Base-by-base conservation (phyloP, 176 grass and related monocot genomes). In the Phoenix roebelenii region DNA sequence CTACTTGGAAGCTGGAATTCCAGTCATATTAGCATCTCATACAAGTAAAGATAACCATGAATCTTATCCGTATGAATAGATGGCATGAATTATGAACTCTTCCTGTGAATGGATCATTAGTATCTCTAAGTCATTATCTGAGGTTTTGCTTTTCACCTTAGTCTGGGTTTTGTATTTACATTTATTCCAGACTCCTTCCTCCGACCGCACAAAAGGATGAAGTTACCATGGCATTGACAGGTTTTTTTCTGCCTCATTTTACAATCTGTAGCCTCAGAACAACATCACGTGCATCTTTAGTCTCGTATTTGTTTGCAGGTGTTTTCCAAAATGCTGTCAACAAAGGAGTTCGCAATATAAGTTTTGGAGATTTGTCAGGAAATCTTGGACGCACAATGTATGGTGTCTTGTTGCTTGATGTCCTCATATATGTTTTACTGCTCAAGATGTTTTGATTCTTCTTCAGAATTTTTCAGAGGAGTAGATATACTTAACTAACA, bases 301-400 rank as follows among this genome's bases (percentile, higher is more conserved):
- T 7, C 67, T 39, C 15, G 64, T 69, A 73, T 86, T 77, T 73
- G 18, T 23, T 66, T 25, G 49, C 69, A 96, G 92, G 82, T 60
- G 92, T 96, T 61, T 96, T 96, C 77, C 80, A 96, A 71, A 88
- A 90, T 85, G 92, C 92, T 85, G 87, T 96, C 26, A 87, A 90
- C 60, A 87, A 66, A 87, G 91, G 91, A 66, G 86, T 96, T 76
- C 71, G 78, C 58, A 90, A 87, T 80, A 96, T 96, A 85, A 90
- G 91, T 71, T 96, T 96, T 77, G 91, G 77, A 58, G 91, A 96
- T 84, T 60, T 96, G 25, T 96, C 91, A 64, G 91, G 86, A 64
- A 90, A 87, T 90, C 86, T 96, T 81, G 91, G 91, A 39, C 80
- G 52, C 61, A 96, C 91, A 23, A 96, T 96, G 91, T 96, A 90